Percentiles rank a stretch among this genome's conserved stretches.
Evolutionary conservation across 129 eudicot genomes (phyloP).

Genomic region (Centella asiatica): DNA sequence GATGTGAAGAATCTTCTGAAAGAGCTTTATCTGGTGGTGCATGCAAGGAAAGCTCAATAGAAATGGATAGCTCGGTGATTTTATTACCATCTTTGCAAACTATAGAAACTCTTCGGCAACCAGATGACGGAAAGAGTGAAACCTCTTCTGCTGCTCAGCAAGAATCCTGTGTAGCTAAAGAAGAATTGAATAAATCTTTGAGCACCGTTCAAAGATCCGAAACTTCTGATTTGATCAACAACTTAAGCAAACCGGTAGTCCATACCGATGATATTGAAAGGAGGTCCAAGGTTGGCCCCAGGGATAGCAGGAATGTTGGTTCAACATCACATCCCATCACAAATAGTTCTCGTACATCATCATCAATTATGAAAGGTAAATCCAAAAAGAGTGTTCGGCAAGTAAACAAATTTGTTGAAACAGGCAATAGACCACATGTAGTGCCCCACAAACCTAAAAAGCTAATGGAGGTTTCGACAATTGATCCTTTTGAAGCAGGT

Average conservation of each 20-base stretch:
- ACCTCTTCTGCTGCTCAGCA: conserved; percentile 10
- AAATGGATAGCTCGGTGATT: conserved; percentile 19
- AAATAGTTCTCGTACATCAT: conserved; percentile 31
- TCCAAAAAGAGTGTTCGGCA: conserved; percentile 22
- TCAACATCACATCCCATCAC: conserved; percentile 28
- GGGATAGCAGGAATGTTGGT: conserved; percentile 18
- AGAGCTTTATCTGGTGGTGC: conserved; percentile 16
- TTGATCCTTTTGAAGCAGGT: conserved; percentile 81
- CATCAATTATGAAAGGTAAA: conserved; percentile 51
- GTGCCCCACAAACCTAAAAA: conserved; percentile 38
- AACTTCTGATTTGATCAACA: conserved; percentile 5
- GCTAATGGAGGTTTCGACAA: conserved; percentile 32
- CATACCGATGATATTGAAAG: conserved; percentile 24
- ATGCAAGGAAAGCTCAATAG: conserved; percentile 11
- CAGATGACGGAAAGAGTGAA: conserved; percentile 23
- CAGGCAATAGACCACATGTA: conserved; percentile 28
- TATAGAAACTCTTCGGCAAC: conserved; percentile 14
- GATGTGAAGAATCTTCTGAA: conserved; percentile 20
- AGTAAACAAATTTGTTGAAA: conserved; percentile 23
- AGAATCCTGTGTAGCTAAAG: conserved; percentile 7
- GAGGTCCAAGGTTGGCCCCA: conserved; percentile 29
- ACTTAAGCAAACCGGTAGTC: conserved; percentile 7
- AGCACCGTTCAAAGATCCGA: conserved; percentile 14
- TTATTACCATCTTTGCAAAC: conserved; percentile 19
- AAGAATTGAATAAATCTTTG: conserved; percentile 6